A percentile compares a stretch with the other conserved stretches of the same genome.
These are phyloP conservation scores for Diplodia sapinea DNA, from an alignment of 2,329 filamentous ascomycete genomes.

Conservation along the genomic window DNA sequence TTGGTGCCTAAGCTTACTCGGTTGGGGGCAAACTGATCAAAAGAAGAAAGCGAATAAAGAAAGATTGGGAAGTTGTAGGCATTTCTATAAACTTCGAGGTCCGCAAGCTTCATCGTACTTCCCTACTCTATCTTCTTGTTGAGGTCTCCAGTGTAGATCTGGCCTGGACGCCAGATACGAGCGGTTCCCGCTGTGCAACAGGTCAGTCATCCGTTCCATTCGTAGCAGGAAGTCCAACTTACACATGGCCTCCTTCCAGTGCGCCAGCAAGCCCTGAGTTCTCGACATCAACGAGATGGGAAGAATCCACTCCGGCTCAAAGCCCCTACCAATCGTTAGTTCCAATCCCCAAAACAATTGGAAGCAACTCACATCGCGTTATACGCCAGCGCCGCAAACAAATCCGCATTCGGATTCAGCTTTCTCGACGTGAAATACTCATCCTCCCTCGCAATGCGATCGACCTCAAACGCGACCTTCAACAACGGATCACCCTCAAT, in stretches of 20 bases:
- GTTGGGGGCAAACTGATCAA: no score
- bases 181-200: background rate
- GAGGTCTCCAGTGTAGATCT: background rate
- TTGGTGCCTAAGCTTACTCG: no score
- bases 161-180: slow-evolving; percentile 13
- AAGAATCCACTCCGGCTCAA: slow-evolving; percentile 2
- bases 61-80: no score
- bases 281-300: background rate
- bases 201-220: background rate
- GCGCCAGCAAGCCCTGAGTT: background rate
- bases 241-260: slow-evolving; percentile 9
- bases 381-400: slow-evolving; percentile 54
- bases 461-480: slow-evolving; percentile 48
- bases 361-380: slow-evolving; percentile 45
- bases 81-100: no score
- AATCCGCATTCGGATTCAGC: slow-evolving; percentile 53
- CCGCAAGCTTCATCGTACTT: no score
- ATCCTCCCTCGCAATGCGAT: slow-evolving; percentile 46
- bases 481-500: slow-evolving; percentile 44
- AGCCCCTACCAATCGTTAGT: background rate
- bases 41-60: no score
- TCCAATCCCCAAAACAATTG: no score
- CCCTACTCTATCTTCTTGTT: background rate
- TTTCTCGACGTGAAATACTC: slow-evolving; percentile 47
- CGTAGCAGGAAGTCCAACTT: background rate